phyloP scores from a whole-genome alignment of 352 stramenopile species.

The Globisporangium barbulae region DNA sequence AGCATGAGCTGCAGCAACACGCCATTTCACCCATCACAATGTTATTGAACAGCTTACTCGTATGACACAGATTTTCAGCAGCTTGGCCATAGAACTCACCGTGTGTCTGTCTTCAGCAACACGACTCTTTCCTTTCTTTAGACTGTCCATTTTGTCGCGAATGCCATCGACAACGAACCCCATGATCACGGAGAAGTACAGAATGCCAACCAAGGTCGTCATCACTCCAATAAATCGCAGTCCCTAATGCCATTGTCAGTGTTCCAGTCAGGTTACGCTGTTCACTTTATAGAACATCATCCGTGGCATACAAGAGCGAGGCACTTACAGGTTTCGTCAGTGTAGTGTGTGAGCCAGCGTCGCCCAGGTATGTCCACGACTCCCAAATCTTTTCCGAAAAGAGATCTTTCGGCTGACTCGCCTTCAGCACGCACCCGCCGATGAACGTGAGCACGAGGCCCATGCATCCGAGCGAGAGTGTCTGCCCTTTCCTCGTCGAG shows the following conservation, averaged over 20 bases:
- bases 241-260: constrained; percentile 22
- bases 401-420: constrained; percentile 19
- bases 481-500: constrained; percentile 56
- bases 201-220: constrained; percentile 62
- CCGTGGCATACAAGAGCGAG: not conserved
- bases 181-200: constrained; percentile 90
- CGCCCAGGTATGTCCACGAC: constrained; percentile 61
- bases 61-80: not conserved
- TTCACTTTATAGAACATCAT: not conserved
- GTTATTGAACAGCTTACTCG: not conserved
- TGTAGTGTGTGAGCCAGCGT: constrained; percentile 42
- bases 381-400: constrained; percentile 57
- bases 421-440: constrained; percentile 41
- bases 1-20: constrained; percentile 56
- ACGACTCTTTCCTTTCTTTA: constrained; percentile 86
- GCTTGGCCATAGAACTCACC: constrained; percentile 22
- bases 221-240: constrained; percentile 53
- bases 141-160: constrained; percentile 81
- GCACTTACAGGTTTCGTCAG: constrained; percentile 29
- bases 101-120: constrained; percentile 82
- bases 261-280: not conserved
- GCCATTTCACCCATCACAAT: not conserved
- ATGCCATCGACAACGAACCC: constrained; percentile 88
- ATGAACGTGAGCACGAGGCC: constrained; percentile 43
- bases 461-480: constrained; percentile 33